A percentile compares a stretch with the other conserved stretches of the same genome.
phyloP scores from a whole-genome alignment of 257 asterid genomes.

The Nicotiana tabacum region DNA sequence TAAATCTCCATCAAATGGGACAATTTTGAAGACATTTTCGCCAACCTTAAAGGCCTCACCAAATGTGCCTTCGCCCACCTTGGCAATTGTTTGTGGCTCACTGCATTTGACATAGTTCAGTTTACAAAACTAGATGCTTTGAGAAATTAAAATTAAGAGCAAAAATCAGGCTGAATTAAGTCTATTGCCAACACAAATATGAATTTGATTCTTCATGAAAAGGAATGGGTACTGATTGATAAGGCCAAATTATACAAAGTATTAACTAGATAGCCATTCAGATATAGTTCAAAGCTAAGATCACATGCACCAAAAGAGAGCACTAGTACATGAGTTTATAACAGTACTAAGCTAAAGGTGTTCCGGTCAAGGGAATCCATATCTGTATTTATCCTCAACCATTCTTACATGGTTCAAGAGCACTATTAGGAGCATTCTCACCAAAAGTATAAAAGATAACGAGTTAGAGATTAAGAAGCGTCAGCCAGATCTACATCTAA shows the following conservation, averaged over 20 bases:
- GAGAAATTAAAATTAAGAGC: background rate
- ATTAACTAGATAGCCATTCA: background rate
- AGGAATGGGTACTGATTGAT: background rate
- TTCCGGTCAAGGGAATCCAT: background rate
- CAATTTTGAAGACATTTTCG: slow-evolving; percentile 78
- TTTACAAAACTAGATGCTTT: slow-evolving; percentile 3
- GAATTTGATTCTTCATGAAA: background rate
- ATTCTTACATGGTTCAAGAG: background rate
- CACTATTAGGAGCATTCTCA: background rate
- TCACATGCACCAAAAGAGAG: background rate
- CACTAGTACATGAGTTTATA: background rate
- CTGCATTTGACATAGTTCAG: slow-evolving; percentile 35
- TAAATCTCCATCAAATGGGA: slow-evolving; percentile 82
- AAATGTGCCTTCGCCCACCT: slow-evolving; percentile 93
- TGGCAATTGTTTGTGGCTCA: slow-evolving; percentile 43
- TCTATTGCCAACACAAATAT: background rate
- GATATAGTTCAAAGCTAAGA: background rate
- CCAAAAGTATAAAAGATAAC: background rate
- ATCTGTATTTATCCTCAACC: background rate
- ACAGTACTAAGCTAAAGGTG: background rate
- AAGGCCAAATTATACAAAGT: background rate
- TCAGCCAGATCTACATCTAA: background rate
- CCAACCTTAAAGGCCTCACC: slow-evolving; percentile 98
- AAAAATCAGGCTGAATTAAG: background rate
- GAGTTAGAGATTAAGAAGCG: background rate